phyloP scores from a whole-genome alignment of 2,329 filamentous ascomycete genomes.

The Rutstroemia sp. region DNA sequence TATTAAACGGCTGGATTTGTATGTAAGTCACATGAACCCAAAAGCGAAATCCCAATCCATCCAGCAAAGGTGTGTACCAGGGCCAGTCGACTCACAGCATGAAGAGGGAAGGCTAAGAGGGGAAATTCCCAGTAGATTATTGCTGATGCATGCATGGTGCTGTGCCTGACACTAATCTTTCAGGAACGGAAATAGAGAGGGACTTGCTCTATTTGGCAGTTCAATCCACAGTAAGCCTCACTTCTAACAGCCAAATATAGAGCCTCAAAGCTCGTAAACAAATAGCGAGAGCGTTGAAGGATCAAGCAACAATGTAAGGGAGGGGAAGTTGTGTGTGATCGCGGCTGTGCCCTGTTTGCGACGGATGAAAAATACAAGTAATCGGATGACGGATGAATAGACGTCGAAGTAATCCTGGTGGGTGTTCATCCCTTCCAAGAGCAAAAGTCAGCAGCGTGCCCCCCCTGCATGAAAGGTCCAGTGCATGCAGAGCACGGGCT shows the following conservation, averaged over 20 bases:
- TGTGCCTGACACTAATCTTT: slow-evolving; percentile 7
- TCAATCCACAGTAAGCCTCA: slow-evolving; percentile 3
- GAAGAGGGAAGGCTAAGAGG: neutral
- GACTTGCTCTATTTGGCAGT: slow-evolving; percentile 6
- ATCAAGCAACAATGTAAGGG: neutral
- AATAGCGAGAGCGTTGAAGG: slow-evolving; percentile 2
- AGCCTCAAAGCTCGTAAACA: slow-evolving; percentile 1
- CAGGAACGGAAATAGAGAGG: slow-evolving; percentile 6
- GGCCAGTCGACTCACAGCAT: neutral
- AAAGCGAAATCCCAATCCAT: neutral
- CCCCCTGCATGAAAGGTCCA: neutral
- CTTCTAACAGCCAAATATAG: slow-evolving; percentile 7
- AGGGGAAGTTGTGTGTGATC: neutral
- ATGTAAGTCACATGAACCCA: slow-evolving; percentile 1
- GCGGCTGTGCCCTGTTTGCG: slow-evolving; percentile 7
- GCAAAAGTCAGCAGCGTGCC: neutral
- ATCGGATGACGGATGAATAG: neutral
- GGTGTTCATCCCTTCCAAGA: neutral
- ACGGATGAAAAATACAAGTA: neutral
- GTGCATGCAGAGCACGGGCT: neutral
- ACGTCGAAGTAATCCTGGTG: neutral
- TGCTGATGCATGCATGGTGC: slow-evolving; percentile 7
- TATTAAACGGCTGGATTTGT: slow-evolving; percentile 1
- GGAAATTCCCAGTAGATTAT: neutral
- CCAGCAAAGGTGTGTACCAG: neutral